Evolutionary conservation across 805 yeast genomes (phyloP), one percentile per base, ranked within the genome.

Genomic region (Vanderwaltozyma polyspora): DNA sequence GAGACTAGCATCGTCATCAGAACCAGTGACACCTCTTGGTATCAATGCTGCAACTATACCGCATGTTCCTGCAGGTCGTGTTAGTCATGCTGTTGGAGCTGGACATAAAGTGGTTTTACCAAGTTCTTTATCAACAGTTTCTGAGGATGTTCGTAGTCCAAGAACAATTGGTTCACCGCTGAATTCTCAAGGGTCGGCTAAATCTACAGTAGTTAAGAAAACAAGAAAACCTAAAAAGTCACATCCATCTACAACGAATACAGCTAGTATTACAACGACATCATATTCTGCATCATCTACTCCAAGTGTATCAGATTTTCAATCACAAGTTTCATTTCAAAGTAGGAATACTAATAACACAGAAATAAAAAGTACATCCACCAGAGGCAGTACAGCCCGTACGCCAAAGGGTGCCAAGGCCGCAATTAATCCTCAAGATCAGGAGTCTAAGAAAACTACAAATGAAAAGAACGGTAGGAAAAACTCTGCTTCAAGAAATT

Each of bases 111-210:
- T 35, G 8, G 31, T 33, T 8, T 19, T 39, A 12, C 42, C 48
- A 10, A 44, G 42, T 21, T 38, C 43, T 3, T 33, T 44, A 9
- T 35, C 48, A 1, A 39, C 50, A 13, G 46, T 46, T 9, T 25
- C 42, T 9, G 51, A 46, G 23, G 25, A 27, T 28, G 18, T 14
- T 4, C n/a, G 10, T 14, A 13, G 21, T 23, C 18, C 22, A 15
- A 19, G 3, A 14, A 14, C 18, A 23, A 23, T 16, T 14, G 28
- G 9, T 21, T 33, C 17, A 15, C 25, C 25, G 27, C 15, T 28
- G 28, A 16, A 22, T 15, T 25, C 36, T 8, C 10, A 21, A 21
- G 7, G 7, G 7, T 21, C 23, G 7, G 23, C 23, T 8, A 10
- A 10, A 8, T 21, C 23, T 8, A 21, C 7, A 10, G 10, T 21